Base-by-base conservation (phyloP, 2,329 filamentous ascomycete species). In the Pseudocercospora eumusae region DNA sequence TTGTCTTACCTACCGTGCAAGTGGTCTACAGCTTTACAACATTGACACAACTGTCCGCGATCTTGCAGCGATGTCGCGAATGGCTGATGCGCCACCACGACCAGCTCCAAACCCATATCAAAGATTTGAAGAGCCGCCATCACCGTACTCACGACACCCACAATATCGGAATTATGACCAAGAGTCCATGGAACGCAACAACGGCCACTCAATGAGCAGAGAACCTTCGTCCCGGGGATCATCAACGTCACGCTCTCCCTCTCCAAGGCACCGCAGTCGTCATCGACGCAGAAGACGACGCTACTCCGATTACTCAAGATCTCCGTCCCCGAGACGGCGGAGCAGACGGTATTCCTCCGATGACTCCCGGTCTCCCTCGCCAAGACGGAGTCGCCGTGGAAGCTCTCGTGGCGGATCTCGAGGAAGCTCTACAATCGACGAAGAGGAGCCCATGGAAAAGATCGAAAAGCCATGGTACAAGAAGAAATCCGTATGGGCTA, bases 401-500 rank as follows among this genome's bases (percentile, higher is more conserved):
- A 44, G 42, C n/a, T 53, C 58, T 23, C 53, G 59, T 36, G 33
- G 33, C 33, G 33, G 33, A 36, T 36, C 33, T 2, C 2, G 33
- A 36, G 33, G 47, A 11, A 23, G 44, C n/a, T 54, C 50, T 36
- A 28, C 36, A 7, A 28, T n/a, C n/a, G 55, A 59, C 23, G 23
- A 47, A n/a, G 28, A 57, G 9, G 18, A 55, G 18, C 23, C 57
- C 33, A 36, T 36, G 33, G 57, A 61, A 18, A 59, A 61, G 21
- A 54, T 54, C 25, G 60, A 61, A 8, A 65, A 65, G 52, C 63
- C 65, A 15, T 68, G 64, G 64, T 68, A 61, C 61, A 66, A 66
- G 23, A 68, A 68, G 61, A 68, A 68, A 36, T 64, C 66, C 4
- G n/a, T 68, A 28, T 68, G 66, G 66, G 64, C 64, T 7, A 66